Percentiles rank a stretch among this genome's conserved stretches.
Conservation (phyloP, 306 rosid genomes). For the Quillaja saponaria region DNA sequence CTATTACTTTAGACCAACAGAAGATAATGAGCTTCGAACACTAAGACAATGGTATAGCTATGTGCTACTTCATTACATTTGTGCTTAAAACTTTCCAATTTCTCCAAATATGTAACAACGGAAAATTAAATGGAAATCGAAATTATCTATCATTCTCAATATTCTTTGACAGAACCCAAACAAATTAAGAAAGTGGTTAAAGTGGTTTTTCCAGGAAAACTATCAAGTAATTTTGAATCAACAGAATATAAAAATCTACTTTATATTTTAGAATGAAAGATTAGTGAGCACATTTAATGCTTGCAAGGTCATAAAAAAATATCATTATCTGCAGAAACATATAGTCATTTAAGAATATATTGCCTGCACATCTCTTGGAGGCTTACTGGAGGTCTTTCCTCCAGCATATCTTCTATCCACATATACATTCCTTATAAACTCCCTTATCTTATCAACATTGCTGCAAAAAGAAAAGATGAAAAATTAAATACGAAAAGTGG, state of each 20-base stretch:
- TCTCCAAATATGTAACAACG: background rate
- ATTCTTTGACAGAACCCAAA: too few species aligned
- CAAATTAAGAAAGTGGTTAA: too few species aligned
- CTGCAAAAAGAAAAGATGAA: conserved; percentile 55
- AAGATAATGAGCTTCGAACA: conserved; percentile 1
- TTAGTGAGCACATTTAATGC: too few species aligned
- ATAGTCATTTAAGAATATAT: conserved; percentile 30
- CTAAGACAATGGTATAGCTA: conserved; percentile 16
- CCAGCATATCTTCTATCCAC: conserved; percentile 71
- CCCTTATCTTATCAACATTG: conserved; percentile 72
- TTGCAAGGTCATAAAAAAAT: background rate
- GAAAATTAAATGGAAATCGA: background rate
- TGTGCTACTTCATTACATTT: conserved; percentile 1
- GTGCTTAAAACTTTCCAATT: background rate
- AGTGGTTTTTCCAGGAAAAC: too few species aligned
- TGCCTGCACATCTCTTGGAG: conserved; percentile 90
- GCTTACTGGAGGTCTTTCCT: conserved; percentile 62
- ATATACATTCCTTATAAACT: conserved; percentile 75
- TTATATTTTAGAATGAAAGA: too few species aligned
- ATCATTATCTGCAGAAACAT: conserved; percentile 5
- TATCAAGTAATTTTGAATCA: too few species aligned
- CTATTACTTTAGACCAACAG: conserved; percentile 22
- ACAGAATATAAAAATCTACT: too few species aligned
- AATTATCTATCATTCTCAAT: too few species aligned
- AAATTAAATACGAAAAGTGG: conserved; percentile 7